These are phyloP conservation scores for Lithospermum erythrorhizon DNA, from an alignment of 257 asterid species.

Conservation along the genomic window DNA sequence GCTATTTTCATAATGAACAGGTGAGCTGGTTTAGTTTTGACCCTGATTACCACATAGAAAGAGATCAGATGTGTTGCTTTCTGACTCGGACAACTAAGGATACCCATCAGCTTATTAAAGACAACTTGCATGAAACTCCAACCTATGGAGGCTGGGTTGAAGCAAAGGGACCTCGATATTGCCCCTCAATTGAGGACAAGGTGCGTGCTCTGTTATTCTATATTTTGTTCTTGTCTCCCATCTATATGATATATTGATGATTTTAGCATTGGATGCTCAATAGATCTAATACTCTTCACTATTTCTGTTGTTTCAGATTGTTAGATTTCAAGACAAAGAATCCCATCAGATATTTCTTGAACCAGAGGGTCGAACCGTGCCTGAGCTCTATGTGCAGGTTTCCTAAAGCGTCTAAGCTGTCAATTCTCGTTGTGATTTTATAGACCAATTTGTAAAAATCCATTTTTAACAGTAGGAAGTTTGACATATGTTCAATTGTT, in stretches of 20 bases:
- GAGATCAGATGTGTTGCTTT: conserved; percentile 96
- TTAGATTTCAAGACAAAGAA: conserved; percentile 88
- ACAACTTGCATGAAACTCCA: conserved; percentile 93
- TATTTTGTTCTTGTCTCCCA: neutral
- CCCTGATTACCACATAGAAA: conserved; percentile 63
- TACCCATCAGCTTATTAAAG: conserved; percentile 80
- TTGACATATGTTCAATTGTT: neutral
- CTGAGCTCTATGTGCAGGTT: conserved; percentile 98
- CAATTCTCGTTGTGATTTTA: conserved; percentile 13
- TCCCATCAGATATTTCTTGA: conserved; percentile 98
- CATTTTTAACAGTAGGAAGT: neutral
- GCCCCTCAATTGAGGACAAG: conserved; percentile 99
- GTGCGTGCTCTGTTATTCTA: conserved; percentile 26
- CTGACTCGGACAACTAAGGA: conserved; percentile 85
- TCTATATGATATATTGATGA: neutral
- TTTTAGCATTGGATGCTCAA: conserved; percentile 5
- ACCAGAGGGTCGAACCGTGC: conserved; percentile 94
- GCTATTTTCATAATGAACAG: conserved; percentile 34
- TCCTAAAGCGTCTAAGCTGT: conserved; percentile 10
- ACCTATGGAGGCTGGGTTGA: conserved; percentile 99
- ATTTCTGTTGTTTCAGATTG: conserved; percentile 48
- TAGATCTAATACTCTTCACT: conserved; percentile 11
- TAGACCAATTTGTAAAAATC: neutral
- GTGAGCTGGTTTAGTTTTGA: conserved; percentile 96
- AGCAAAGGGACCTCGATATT: conserved; percentile 98